Base-by-base conservation (phyloP, 495 filamentous ascomycete species). In the Astrothelium macrocarpum region DNA sequence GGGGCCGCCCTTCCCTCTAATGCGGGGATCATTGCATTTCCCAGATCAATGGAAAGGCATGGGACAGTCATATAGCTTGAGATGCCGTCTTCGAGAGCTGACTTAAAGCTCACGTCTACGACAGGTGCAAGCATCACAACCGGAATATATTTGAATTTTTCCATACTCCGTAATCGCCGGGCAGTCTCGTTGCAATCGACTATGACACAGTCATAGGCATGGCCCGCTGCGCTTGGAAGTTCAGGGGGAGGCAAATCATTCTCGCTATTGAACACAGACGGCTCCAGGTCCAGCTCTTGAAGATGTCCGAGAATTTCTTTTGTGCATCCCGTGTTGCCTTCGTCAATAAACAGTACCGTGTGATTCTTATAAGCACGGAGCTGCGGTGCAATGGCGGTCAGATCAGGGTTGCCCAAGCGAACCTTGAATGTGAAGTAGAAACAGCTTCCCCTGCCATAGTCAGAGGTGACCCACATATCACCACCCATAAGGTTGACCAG, bases 41-140 rank as follows among this genome's bases (percentile, higher is more conserved):
- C 95, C 62, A 99, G 82, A 75, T 99, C 94, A 59, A 97, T 96
- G 2, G 91, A 84, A 66, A 92, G 81, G 75, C 94, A 99, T 36
- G 94, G 94, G 16, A 91, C 97, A 16, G 94, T 99, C 94, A 99
- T 97, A 75, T 97, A 97, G 53, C 90, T 95, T 26, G 91, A 94
- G 68, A 99, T 97, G 66, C 94, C 94, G 49, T 97, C 83, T 75
- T 99, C 95, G 59, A 99, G 80, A 49, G 94, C 93, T 23, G 91
- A 91, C 77, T 96, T 97, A 70, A 99, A 80, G 73, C 87, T 95
- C 59, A 99, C 90, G 64, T 90, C 89, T 18, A 99, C 91, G 53
- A 90, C 79, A 11, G 95, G 95, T 60, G 91, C 93, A 39, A 99
- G 78, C 45, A 99, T 81, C 46, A 99, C 92, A 61, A 99, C 91